These are phyloP conservation scores for Epithele typhae DNA, from an alignment of 768 basidiomycete species.

Conservation along the genomic window DNA sequence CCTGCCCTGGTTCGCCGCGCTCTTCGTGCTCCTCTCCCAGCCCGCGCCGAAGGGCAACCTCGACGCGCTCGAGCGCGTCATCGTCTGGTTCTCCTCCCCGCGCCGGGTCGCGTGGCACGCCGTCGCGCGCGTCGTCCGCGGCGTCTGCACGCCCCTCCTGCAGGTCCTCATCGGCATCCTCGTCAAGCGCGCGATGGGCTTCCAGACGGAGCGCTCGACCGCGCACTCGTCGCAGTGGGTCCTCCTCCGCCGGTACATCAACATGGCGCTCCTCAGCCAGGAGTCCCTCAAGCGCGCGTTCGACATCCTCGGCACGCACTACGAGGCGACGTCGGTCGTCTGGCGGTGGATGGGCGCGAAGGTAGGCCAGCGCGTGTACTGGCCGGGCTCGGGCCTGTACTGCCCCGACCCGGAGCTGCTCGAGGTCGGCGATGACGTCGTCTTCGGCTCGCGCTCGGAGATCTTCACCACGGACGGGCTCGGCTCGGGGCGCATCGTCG, in stretches of 20 bases:
- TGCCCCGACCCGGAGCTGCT: constrained; percentile 45
- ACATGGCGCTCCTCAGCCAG: constrained; percentile 34
- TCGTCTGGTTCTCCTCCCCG: constrained; percentile 40
- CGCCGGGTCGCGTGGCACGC: constrained; percentile 36
- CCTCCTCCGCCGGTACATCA: constrained; percentile 36
- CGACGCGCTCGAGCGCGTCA: constrained; percentile 36
- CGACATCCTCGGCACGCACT: constrained; percentile 42
- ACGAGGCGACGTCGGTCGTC: constrained; percentile 41
- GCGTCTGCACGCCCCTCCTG: constrained; percentile 33
- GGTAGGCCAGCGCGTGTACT: constrained; percentile 43
- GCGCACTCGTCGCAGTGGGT: constrained; percentile 28
- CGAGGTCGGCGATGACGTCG: constrained; percentile 45
- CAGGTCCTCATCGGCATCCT: constrained; percentile 36
- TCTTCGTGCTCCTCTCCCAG: constrained; percentile 37
- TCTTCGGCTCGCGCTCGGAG: constrained; percentile 43
- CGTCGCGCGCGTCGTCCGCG: constrained; percentile 35
- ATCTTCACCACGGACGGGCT: constrained; percentile 40
- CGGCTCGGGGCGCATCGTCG: constrained; percentile 36
- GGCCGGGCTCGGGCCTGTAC: constrained; percentile 43
- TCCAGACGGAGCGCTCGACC: constrained; percentile 29
- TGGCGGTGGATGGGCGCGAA: constrained; percentile 49
- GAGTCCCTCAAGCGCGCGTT: constrained; percentile 32
- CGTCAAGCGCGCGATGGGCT: constrained; percentile 38
- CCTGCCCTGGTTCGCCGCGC: constrained; percentile 38
- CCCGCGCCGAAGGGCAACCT: constrained; percentile 26